phyloP scores from a whole-genome alignment of 1,284 basidiomycete genomes.

The Clitocybe nebularis region DNA sequence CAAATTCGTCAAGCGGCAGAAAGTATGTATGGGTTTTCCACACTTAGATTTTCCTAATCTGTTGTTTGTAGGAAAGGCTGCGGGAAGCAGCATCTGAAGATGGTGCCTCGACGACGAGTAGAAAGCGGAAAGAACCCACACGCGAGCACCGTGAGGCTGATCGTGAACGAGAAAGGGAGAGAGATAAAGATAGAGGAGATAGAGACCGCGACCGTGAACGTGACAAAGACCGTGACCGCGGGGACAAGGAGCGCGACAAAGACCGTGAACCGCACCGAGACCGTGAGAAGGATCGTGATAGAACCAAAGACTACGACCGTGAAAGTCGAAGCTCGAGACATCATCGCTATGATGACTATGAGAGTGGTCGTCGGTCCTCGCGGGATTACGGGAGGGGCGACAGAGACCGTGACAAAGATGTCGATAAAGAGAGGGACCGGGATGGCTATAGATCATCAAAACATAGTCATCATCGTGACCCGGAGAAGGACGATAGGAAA shows the following conservation, averaged over 20 bases:
- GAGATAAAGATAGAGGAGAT: constrained; percentile 28
- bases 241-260: constrained; percentile 34
- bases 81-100: constrained; percentile 79
- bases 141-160: constrained; percentile 47
- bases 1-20: constrained; percentile 85
- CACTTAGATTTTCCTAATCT: constrained; percentile 10
- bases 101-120: constrained; percentile 70
- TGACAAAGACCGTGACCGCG: constrained; percentile 29
- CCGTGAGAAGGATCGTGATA: constrained; percentile 35
- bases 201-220: constrained; percentile 32
- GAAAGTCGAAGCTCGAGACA: constrained; percentile 34
- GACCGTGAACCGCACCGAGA: constrained; percentile 26
- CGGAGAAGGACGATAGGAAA: constrained; percentile 40
- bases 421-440: constrained; percentile 45
- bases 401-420: constrained; percentile 32
- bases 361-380: constrained; percentile 29
- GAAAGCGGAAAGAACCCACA: constrained; percentile 68
- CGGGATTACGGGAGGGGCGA: constrained; percentile 36
- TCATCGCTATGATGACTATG: constrained; percentile 41
- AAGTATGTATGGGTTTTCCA: constrained; percentile 37
- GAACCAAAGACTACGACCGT: constrained; percentile 31
- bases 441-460: constrained; percentile 32
- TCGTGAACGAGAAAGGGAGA: constrained; percentile 38
- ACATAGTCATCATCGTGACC: constrained; percentile 34
- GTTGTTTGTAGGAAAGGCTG: constrained; percentile 56